Evolutionary conservation across 441 rosid species (phyloP).

Genomic region (Arabidopsis hybrid): DNA sequence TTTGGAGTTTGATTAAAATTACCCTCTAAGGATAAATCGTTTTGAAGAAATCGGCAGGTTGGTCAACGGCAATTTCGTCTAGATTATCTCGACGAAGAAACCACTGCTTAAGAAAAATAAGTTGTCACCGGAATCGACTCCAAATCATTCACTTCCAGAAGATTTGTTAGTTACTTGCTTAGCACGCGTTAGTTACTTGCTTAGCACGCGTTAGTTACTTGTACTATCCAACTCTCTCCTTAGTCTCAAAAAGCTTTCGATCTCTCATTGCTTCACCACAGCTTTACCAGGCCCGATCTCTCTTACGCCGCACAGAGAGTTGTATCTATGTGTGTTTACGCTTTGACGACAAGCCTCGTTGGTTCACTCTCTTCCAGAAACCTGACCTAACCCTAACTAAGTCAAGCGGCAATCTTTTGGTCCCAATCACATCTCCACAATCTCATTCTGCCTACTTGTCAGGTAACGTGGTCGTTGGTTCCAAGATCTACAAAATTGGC

Average conservation of each 20-base stretch:
- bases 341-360: neutral
- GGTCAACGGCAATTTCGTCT: too few relatives aligned
- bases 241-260: conserved; percentile 13
- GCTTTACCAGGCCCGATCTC: neutral
- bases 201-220: too few relatives aligned
- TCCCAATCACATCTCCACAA: neutral
- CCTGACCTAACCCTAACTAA: neutral
- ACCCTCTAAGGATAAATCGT: too few relatives aligned
- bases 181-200: too few relatives aligned
- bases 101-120: too few relatives aligned
- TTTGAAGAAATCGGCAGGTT: too few relatives aligned
- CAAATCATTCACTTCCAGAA: neutral
- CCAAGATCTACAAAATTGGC: neutral
- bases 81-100: too few relatives aligned
- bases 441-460: neutral
- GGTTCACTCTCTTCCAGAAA: conserved; percentile 18
- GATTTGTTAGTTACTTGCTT: conserved; percentile 8
- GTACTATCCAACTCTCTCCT: conserved; percentile 4
- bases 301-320: neutral
- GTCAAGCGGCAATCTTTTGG: neutral
- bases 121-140: neutral
- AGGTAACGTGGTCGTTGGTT: neutral
- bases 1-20: too few relatives aligned
- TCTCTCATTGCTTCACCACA: conserved; percentile 8
- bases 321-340: neutral